Base-by-base conservation (phyloP, 129 eudicot species). In the Tagetes erecta region DNA sequence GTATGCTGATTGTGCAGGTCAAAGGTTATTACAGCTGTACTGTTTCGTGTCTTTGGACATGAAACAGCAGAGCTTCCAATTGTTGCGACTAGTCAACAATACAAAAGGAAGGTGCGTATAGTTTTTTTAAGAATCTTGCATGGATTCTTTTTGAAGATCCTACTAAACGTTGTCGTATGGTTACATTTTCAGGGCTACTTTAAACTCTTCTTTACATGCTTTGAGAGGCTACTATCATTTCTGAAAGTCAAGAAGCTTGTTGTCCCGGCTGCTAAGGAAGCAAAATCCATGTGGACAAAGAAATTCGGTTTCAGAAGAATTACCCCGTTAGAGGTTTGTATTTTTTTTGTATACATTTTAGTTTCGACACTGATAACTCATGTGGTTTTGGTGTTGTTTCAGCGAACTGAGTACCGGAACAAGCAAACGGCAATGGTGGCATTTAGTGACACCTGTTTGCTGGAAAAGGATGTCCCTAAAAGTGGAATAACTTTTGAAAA, bases 21-120 rank as follows among this genome's bases (percentile, higher is more conserved):
- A 33, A 56, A 76, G 31, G 96, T 94, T 66, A 93, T 89, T 52
- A 88, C 97, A 33, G 97, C 91, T 52, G 99, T 82, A 31, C 78
- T 88, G 74, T 82, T 94, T 13, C 88, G 99, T 60, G 62, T 91
- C 39, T 84, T 91, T 47, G 99, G 97, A 31, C 78, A 77, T 2
- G 94, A 84, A 52, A 31, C 82, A 47, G 97, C 88, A 7, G 99
- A 94, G 74, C 93, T 95, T 66, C 92, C 99, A 1, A 60, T 91
- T 51, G 96, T 84, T 69, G 99, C 99, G n/a, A 95, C 97, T 33
- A 84, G 83, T 56, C 71, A 46, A 63, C 73, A 81, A 55, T 62
- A 81, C 77, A 93, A 88, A 72, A 82, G 94, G 71, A 83, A 88
- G 89, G 67, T 62, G 1, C 9, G 67, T 5, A 96, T 88, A 60